Base-by-base conservation (phyloP, 768 basidiomycete species). In the Boletus eberwhitei region DNA sequence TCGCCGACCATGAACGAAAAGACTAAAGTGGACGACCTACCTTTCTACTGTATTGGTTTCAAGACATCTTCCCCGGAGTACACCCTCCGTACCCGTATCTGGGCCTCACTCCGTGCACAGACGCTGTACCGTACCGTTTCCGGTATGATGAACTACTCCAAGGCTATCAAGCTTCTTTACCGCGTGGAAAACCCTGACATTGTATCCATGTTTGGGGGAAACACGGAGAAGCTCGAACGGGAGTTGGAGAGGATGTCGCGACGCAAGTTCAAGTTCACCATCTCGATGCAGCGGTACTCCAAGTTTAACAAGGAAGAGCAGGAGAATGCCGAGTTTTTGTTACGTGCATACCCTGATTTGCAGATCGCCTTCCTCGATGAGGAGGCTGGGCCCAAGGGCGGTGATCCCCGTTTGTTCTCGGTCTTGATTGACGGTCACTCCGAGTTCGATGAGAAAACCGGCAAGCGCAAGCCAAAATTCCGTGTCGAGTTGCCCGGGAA, bases 121-220 rank as follows among this genome's bases (percentile, higher is more conserved):
- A 99, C 97, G 0, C 83, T 99, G 32, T 99, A 99, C 73, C 88
- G 97, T 59, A 99, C 97, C 12, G 93, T 98, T 19, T 98, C 97
- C 5, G 97, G 97, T 58, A 98, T 99, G 93, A 98, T 99, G 97
- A 98, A 99, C 77, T 99, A 99, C 75, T 90, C 93, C 65, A 99
- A 99, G 75, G 97, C 97, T 24, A 96, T 99, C 86, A 99, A 99
- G 73, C 82, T 99, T 36, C 82, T 98, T 19, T 98, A 98, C 72
- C 91, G 97, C 35, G 96, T 99, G 58, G 97, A 98, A 75, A 98
- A 98, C 73, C 97, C 97, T 8, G 93, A 93, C 70, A 89, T 98
- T 52, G 97, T 99, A 2, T 93, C 98, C 68, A 83, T 84, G 57
- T 96, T 98, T 73, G 93, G 91, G 38, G 95, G 96, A 5, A 98